Base-by-base conservation (phyloP, 2,329 filamentous ascomycete species). In the Myriosclerotinia curreyana region DNA sequence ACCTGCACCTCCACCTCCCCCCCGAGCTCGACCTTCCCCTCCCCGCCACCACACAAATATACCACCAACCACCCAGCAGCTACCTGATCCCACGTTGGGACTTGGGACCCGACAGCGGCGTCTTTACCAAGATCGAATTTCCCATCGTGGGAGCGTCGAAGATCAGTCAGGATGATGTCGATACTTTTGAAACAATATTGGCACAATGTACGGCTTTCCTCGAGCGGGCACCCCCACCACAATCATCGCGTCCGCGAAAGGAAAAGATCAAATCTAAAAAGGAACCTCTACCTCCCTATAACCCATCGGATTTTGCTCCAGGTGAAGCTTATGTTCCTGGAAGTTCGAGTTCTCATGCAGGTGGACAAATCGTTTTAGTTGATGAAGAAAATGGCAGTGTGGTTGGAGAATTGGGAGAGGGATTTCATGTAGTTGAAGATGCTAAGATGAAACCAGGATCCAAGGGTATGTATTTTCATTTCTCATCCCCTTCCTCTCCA, bases 191-290 rank as follows among this genome's bases (percentile, higher is more conserved):
- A 80, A 97, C 94, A 3, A 98, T 98, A 69, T 82, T 98, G 59
- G 94, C 94, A n/a, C 92, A 98, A 78, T 98, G 94, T 77, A 98
- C 94, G 2, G 91, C 94, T 2, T 98, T 99, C 76, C 84, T 96
- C 5, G 94, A 98, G 76, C 86, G 92, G 52, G 88, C 91, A 12
- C 81, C 87, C 49, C 86, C 90, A 8, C 74, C 74, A 31, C 70
- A 66, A 60, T 66, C 65, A 42, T 67, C 69, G 17, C 67, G 68
- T 14, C 65, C 71, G 28, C 60, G 65, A 12, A 67, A 64, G 42
- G 62, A 52, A 17, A 71, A 69, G 52, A 77, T 63, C 69, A 74
- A 56, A 69, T 75, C 40, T 70, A 75, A 42, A 38, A 67, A 68
- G 14, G 64, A 66, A 20, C 22, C 68, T 3, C 66, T 75, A 54